Evolutionary conservation across 768 basidiomycete species (phyloP), one percentile per base, ranked within the genome.

Genomic region (Phanerochaete carnosa): DNA sequence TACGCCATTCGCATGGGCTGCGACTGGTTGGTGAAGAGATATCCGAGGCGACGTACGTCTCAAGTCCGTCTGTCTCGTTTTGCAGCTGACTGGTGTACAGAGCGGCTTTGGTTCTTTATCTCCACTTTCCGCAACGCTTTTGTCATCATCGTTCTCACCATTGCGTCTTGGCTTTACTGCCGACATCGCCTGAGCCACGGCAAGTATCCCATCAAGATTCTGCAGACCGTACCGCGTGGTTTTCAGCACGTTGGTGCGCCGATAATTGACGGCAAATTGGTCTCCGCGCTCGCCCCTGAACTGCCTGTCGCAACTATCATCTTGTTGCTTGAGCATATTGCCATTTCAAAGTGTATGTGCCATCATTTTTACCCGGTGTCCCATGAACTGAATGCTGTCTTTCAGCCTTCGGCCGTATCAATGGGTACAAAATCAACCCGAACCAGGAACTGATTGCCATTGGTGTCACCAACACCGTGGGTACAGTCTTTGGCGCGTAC

Each of bases 381-480:
- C 1, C 23, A 6, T 1, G 8, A 25, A 54, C 59, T 64, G n/a
- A 62, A 33, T 3, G 9, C 12, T 23, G 6, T 45, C 2, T 28
- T 50, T 4, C 66, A 94, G 90, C 94, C 1, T 98, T 98, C 72
- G 96, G 95, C 55, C 89, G 97, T 64, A 71, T 98, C 65, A 98
- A 98, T 71, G 87, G 88, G 23, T 99, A 99, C 80, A 96, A 92
- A 72, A 92, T 93, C 65, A 84, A 92, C 62, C 92, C 95, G 1
- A 93, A 94, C 75, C 95, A 97, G 73, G 95, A 97, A 72, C 81
- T 98, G 52, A 91, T 98, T 66, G 95, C 96, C 45, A 98, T 99
- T 65, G 96, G 96, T n/a, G 93, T 98, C 22, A 91, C 94, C 19
- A 96, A 96, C 73, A 92, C 92, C 1, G 69, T 97, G 63, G 96